These are phyloP conservation scores for Cytidiella melzeri DNA, from an alignment of 768 basidiomycete genomes.

Conservation along the genomic window DNA sequence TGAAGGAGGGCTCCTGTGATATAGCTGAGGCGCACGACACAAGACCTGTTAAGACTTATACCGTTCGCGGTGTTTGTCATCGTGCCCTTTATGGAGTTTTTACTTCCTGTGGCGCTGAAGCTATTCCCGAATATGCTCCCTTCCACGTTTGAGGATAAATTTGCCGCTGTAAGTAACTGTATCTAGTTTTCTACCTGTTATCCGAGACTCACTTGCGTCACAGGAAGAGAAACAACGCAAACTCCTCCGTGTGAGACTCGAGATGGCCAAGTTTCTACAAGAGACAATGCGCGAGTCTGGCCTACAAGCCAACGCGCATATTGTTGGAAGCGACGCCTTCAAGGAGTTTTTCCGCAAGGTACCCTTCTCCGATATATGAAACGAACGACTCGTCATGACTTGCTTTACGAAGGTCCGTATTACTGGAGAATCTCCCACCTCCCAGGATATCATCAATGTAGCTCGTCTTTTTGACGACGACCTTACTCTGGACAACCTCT, in stretches of 20 bases:
- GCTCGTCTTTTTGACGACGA: slow-evolving; percentile 98
- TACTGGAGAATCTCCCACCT: slow-evolving; percentile 90
- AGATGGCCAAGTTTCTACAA: slow-evolving; percentile 99
- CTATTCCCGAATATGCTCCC: slow-evolving; percentile 99
- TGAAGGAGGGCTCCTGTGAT: neutral
- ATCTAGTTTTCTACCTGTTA: neutral
- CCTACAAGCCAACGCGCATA: slow-evolving; percentile 86
- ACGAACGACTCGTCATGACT: neutral
- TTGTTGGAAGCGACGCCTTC: slow-evolving; percentile 92
- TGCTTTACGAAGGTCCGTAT: slow-evolving; percentile 63
- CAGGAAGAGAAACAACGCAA: slow-evolving; percentile 98
- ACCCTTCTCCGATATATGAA: slow-evolving; percentile 5
- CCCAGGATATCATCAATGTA: slow-evolving; percentile 85
- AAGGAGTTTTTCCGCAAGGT: slow-evolving; percentile 99
- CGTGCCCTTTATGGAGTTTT: slow-evolving; percentile 97
- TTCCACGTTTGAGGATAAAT: slow-evolving; percentile 97
- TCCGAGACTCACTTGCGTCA: neutral
- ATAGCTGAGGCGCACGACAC: slow-evolving; percentile 88
- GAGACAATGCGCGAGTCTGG: slow-evolving; percentile 95
- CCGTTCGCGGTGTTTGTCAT: slow-evolving; percentile 94
- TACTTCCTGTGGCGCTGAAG: slow-evolving; percentile 93
- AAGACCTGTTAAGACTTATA: slow-evolving; percentile 86
- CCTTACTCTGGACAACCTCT: slow-evolving; percentile 94
- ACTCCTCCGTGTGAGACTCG: slow-evolving; percentile 85
- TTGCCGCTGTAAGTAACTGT: slow-evolving; percentile 63